Conservation (phyloP, 164 flowering plant species). For the Tetracentron sinense region DNA sequence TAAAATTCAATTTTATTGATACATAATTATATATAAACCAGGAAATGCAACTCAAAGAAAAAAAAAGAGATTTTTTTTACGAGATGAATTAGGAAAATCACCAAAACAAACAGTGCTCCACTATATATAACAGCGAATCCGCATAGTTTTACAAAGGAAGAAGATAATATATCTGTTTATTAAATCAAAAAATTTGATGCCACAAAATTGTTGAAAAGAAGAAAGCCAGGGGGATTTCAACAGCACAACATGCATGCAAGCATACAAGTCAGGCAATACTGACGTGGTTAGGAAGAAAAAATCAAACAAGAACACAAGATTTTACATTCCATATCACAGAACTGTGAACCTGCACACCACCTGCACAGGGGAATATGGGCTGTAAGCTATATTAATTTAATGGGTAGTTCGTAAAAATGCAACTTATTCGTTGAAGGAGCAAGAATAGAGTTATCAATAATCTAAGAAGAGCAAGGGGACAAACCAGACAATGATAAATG, state of each 20-base stretch:
- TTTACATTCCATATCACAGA: slow-evolving; percentile 39
- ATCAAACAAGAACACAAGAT: background rate
- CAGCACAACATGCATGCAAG: slow-evolving; percentile 4
- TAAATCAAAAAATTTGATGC: background rate
- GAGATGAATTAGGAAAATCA: too few species aligned
- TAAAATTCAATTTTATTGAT: too few species aligned
- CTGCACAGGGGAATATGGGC: slow-evolving; percentile 71
- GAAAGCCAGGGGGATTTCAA: background rate
- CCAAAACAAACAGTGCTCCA: too few species aligned
- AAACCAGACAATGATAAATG: slow-evolving; percentile 28
- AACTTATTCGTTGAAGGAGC: slow-evolving; percentile 3
- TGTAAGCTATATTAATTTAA: slow-evolving; percentile 37
- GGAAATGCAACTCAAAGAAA: too few species aligned
- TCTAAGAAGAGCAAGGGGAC: slow-evolving; percentile 7
- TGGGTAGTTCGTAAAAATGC: slow-evolving; percentile 2
- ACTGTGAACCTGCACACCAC: slow-evolving; percentile 65
- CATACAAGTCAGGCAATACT: background rate
- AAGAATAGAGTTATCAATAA: slow-evolving; percentile 12
- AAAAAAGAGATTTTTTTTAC: too few species aligned
- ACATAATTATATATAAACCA: too few species aligned
- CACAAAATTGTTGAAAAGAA: background rate
- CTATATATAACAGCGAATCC: too few species aligned
- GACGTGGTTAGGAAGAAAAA: background rate
- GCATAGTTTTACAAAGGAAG: background rate
- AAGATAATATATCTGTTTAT: background rate